Conservation (phyloP, 2,329 filamentous ascomycete genomes). For the Alternaria alternata region DNA sequence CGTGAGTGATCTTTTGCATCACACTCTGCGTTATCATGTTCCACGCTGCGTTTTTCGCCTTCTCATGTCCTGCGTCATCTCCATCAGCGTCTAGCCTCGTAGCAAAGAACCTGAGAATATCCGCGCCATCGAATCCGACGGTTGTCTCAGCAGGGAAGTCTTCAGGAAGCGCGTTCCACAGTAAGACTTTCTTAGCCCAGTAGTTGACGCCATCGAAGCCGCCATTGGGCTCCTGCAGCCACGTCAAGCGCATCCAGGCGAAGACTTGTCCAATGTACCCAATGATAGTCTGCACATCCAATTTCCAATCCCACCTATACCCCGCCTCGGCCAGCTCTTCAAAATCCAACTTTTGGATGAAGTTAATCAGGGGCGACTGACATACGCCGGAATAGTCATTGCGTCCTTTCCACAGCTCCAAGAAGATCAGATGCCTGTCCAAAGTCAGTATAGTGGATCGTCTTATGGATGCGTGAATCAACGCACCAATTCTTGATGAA, state of each 20-base stretch:
- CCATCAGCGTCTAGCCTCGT: slow-evolving; percentile 33
- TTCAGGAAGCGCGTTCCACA: slow-evolving; percentile 37
- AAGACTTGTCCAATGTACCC: slow-evolving; percentile 54
- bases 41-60: slow-evolving; percentile 40
- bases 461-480: slow-evolving; percentile 28
- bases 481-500: slow-evolving; percentile 59
- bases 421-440: slow-evolving; percentile 35
- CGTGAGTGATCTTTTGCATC: slow-evolving; percentile 52
- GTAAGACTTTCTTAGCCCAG: slow-evolving; percentile 36
- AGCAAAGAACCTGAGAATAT: slow-evolving; percentile 36
- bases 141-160: slow-evolving; percentile 34
- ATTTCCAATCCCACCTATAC: slow-evolving; percentile 47
- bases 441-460: slow-evolving; percentile 4
- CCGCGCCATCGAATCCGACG: slow-evolving; percentile 37
- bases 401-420: slow-evolving; percentile 36
- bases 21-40: slow-evolving; percentile 41
- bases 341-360: slow-evolving; percentile 37
- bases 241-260: slow-evolving; percentile 47
- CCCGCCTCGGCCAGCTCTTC: slow-evolving; percentile 28
- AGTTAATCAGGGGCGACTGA: slow-evolving; percentile 32
- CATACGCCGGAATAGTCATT: slow-evolving; percentile 28
- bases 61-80: slow-evolving; percentile 37
- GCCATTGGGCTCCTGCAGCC: slow-evolving; percentile 42
- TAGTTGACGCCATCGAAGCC: slow-evolving; percentile 46
- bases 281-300: slow-evolving; percentile 38